Percentiles rank a stretch among this genome's conserved stretches.
Evolutionary conservation across 148 eudicot species (phyloP).

Genomic region (Pouteria glomerata): DNA sequence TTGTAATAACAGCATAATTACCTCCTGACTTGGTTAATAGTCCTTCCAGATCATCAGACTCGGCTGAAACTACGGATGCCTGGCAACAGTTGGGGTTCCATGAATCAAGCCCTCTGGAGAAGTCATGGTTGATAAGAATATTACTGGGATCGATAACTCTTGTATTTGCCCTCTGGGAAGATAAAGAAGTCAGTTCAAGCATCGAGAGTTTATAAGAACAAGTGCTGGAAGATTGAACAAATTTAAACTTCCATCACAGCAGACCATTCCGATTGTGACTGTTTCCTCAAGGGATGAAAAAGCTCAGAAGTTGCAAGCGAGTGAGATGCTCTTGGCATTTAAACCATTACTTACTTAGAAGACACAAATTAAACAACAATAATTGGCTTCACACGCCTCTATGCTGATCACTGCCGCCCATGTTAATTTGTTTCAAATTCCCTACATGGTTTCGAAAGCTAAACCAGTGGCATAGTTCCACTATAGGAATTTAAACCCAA

Average conservation of each 20-base stretch:
- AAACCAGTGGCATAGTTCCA: neutral
- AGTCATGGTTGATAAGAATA: constrained; percentile 69
- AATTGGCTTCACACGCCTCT: neutral
- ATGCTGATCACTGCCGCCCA: too few relatives aligned
- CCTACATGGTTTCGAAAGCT: neutral
- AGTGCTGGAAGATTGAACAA: neutral
- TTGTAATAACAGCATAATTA: constrained; percentile 49
- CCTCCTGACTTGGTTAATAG: constrained; percentile 21
- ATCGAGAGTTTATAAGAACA: neutral
- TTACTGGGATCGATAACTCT: constrained; percentile 30
- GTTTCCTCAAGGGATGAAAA: neutral
- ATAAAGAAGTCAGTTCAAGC: constrained; percentile 10
- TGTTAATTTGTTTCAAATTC: neutral
- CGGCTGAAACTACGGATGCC: constrained; percentile 48
- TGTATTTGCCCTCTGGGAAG: constrained; percentile 34
- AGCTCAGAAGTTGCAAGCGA: neutral
- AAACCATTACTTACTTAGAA: neutral
- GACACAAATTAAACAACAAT: neutral
- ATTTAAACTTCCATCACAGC: neutral
- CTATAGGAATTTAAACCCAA: neutral
- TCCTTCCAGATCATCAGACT: constrained; percentile 25
- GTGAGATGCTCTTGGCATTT: neutral
- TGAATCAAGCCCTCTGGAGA: constrained; percentile 59
- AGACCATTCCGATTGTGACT: neutral
- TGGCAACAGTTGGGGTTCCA: constrained; percentile 81